These are phyloP conservation scores for Raddia guianensis DNA, from an alignment of 176 grass and related monocot genomes.

Conservation along the genomic window DNA sequence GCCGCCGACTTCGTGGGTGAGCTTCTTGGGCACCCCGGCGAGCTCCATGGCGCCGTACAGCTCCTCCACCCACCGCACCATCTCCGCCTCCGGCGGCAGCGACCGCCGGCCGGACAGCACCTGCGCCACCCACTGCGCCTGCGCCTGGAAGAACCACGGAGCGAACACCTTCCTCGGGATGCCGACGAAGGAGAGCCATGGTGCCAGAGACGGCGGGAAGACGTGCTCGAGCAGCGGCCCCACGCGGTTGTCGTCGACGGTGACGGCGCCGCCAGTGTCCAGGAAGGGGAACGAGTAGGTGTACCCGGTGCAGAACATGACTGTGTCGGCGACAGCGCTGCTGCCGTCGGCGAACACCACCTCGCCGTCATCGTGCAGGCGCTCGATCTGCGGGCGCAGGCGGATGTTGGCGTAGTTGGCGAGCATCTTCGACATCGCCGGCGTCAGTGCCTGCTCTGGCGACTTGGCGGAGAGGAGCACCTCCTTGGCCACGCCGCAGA, in stretches of 20 bases:
- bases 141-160: conserved; percentile 32
- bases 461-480: conserved; percentile 17
- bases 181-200: conserved; percentile 29
- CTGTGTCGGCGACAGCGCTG: conserved; percentile 27
- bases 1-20: conserved; percentile 20
- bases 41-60: conserved; percentile 5
- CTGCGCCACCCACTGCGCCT: conserved; percentile 46
- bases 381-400: neutral
- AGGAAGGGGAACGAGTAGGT: conserved; percentile 49
- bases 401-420: conserved; percentile 19
- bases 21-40: conserved; percentile 29
- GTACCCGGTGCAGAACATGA: conserved; percentile 54
- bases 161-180: neutral
- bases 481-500: conserved; percentile 30
- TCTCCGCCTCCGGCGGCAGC: conserved; percentile 39
- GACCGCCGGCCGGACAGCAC: conserved; percentile 34
- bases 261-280: conserved; percentile 14
- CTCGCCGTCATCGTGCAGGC: conserved; percentile 17
- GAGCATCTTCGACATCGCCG: conserved; percentile 14
- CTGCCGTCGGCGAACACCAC: conserved; percentile 45
- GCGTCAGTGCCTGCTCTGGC: neutral
- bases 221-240: conserved; percentile 56
- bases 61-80: conserved; percentile 24
- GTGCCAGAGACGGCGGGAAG: conserved; percentile 42
- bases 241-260: conserved; percentile 47